Percentiles rank a stretch among this genome's conserved stretches.
phyloP scores from a whole-genome alignment of 2,329 filamentous ascomycete species.

The Fonsecaea monophora region DNA sequence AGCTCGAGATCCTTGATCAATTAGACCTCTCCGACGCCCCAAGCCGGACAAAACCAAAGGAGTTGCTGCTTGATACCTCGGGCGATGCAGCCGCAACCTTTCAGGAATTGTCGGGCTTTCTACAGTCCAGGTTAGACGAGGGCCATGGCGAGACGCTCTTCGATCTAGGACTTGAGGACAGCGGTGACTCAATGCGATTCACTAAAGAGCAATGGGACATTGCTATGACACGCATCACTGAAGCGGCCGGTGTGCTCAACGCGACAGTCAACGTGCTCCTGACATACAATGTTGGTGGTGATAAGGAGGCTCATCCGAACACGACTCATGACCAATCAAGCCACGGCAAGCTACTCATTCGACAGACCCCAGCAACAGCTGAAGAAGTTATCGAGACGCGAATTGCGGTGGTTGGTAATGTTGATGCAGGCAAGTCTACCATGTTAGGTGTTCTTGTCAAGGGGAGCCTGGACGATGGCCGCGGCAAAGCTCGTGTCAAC shows the following conservation, averaged over 20 bases:
- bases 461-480: constrained; percentile 90
- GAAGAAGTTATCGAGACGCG: constrained; percentile 94
- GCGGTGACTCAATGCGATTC: constrained; percentile 82
- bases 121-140: constrained; percentile 75
- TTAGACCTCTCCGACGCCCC: constrained; percentile 74
- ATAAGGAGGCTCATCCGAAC: constrained; percentile 71
- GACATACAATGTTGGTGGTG: constrained; percentile 87
- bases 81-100: constrained; percentile 65
- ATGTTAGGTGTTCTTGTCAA: constrained; percentile 96
- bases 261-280: constrained; percentile 83
- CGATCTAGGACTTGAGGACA: constrained; percentile 90
- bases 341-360: constrained; percentile 85
- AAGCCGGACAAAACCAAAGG: constrained; percentile 72
- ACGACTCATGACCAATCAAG: constrained; percentile 73
- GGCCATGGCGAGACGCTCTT: constrained; percentile 90
- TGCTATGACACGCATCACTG: constrained; percentile 70
- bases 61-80: constrained; percentile 70
- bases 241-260: constrained; percentile 67
- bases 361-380: constrained; percentile 73
- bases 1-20: constrained; percentile 87
- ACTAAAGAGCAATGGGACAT: constrained; percentile 75
- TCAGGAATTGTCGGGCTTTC: constrained; percentile 67
- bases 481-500: constrained; percentile 91
- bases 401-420: constrained; percentile 96
- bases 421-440: constrained; percentile 96